Conservation (phyloP, 164 flowering plant genomes). For the Magnolia officinalis region DNA sequence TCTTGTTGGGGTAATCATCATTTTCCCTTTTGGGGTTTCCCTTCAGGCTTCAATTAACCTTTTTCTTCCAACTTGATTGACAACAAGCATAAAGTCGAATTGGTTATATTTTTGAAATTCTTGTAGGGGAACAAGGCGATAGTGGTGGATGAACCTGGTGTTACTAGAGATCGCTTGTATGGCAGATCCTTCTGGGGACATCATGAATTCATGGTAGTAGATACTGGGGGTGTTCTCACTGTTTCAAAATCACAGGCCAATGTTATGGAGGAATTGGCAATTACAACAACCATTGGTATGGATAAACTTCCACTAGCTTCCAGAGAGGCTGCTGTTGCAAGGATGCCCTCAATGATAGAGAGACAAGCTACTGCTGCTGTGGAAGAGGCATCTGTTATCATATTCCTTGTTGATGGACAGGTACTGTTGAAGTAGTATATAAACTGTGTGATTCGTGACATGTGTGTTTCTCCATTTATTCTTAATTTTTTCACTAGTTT, state of each 20-base stretch:
- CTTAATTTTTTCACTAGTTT: background rate
- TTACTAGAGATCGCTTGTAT: conserved; percentile 95
- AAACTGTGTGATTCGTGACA: background rate
- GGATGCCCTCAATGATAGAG: conserved; percentile 97
- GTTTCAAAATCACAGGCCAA: conserved; percentile 65
- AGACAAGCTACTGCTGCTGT: conserved; percentile 84
- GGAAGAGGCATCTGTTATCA: conserved; percentile 78
- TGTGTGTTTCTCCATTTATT: background rate
- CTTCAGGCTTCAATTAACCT: background rate
- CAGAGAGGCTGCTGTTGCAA: conserved; percentile 92
- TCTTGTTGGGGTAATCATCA: conserved; percentile 77
- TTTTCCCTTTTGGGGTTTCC: background rate
- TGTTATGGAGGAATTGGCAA: conserved; percentile 76
- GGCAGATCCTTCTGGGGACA: conserved; percentile 94
- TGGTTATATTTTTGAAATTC: background rate
- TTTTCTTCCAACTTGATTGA: conserved; percentile 1
- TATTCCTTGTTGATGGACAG: conserved; percentile 98
- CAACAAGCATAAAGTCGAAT: background rate
- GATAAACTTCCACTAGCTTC: conserved; percentile 85
- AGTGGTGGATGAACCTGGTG: conserved; percentile 99
- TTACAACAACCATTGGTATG: conserved; percentile 89
- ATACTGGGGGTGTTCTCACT: conserved; percentile 92
- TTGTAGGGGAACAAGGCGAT: conserved; percentile 82
- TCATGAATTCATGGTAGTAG: conserved; percentile 89
- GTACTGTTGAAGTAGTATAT: conserved; percentile 27